Conservation (phyloP, 306 rosid genomes). For the Trifolium pratense region DNA sequence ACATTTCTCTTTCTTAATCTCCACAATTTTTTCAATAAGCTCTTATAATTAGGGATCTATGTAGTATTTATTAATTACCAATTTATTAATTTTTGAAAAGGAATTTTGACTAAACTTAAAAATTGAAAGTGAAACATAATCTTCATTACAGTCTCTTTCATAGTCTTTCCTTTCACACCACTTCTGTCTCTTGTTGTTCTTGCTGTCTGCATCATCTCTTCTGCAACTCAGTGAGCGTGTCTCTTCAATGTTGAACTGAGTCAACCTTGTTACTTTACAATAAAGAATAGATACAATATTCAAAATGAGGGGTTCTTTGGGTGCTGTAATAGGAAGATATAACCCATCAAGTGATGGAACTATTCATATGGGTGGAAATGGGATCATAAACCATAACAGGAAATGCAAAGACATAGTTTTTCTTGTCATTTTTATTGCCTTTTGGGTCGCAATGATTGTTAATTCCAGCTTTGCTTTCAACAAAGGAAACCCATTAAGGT, state of each 20-base stretch:
- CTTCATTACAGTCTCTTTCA: slow-evolving; percentile 31
- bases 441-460: slow-evolving; percentile 96
- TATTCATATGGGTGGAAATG: slow-evolving; percentile 58
- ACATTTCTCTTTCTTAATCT: too few relatives aligned
- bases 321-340: slow-evolving; percentile 82
- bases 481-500: slow-evolving; percentile 93
- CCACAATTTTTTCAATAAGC: too few relatives aligned
- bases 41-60: too few relatives aligned
- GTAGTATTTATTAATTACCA: too few relatives aligned
- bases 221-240: not conserved
- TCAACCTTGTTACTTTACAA: slow-evolving; percentile 30
- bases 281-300: not conserved
- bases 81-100: too few relatives aligned
- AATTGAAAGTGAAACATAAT: slow-evolving; percentile 35
- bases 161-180: slow-evolving; percentile 40
- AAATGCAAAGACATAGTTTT: slow-evolving; percentile 82
- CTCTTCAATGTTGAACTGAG: slow-evolving; percentile 37
- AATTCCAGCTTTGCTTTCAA: slow-evolving; percentile 97
- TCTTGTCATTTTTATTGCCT: slow-evolving; percentile 77
- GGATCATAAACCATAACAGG: slow-evolving; percentile 79
- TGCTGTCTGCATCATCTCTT: slow-evolving; percentile 20
- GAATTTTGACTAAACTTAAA: not conserved
- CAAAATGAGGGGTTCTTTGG: slow-evolving; percentile 91
- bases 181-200: slow-evolving; percentile 34
- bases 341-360: slow-evolving; percentile 83